Conservation (phyloP, 768 basidiomycete species). For the Trametes punicea region DNA sequence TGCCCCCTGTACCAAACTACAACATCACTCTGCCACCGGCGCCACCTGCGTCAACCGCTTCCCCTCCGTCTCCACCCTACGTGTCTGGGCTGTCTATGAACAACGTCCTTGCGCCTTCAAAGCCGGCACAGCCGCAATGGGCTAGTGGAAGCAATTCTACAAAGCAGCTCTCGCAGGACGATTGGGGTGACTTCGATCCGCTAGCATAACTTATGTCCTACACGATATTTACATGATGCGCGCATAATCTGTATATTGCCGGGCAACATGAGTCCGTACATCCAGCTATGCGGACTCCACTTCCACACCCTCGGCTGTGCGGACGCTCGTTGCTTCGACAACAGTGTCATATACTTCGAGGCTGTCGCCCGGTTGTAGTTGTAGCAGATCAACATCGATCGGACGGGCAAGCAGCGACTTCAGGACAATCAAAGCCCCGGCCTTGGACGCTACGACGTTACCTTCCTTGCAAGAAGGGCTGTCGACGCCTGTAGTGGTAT, state of each 20-base stretch:
- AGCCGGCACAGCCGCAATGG: conserved; percentile 52
- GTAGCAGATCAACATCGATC: conserved; percentile 37
- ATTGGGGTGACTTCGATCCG: conserved; percentile 85
- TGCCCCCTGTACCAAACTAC: conserved; percentile 50
- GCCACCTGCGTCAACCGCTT: conserved; percentile 27
- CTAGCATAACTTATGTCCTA: conserved; percentile 39
- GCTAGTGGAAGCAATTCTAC: conserved; percentile 29
- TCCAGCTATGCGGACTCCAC: conserved; percentile 38
- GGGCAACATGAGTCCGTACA: not conserved
- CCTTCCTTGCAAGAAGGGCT: conserved; percentile 64
- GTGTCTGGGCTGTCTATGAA: conserved; percentile 36
- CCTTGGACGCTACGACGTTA: conserved; percentile 71
- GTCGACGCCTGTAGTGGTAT: conserved; percentile 51
- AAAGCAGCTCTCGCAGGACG: conserved; percentile 57
- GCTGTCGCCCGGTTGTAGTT: conserved; percentile 16
- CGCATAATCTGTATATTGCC: conserved; percentile 12
- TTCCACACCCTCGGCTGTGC: conserved; percentile 40
- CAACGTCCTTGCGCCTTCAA: conserved; percentile 60
- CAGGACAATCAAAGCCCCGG: conserved; percentile 68
- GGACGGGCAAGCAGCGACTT: conserved; percentile 51
- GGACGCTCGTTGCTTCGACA: conserved; percentile 49
- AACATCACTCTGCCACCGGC: conserved; percentile 43
- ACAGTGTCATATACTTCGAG: conserved; percentile 45
- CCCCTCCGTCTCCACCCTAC: conserved; percentile 27
- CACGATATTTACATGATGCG: not conserved